Evolutionary conservation across 495 filamentous ascomycete species (phyloP).

Genomic region (Chlorociboria aeruginascens): DNA sequence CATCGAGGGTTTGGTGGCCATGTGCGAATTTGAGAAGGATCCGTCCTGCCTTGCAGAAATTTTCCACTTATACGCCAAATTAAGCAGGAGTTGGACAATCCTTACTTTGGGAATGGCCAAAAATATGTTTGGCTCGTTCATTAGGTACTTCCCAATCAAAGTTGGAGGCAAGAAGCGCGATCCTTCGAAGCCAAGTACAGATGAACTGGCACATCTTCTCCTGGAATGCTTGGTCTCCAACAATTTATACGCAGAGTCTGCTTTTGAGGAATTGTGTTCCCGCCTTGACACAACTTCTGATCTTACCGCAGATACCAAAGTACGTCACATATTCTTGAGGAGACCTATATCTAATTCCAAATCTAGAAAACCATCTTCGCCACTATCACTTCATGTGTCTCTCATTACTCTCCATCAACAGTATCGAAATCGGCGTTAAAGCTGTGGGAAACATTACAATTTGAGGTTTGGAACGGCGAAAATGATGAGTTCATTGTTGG

Average conservation of each 20-base stretch:
- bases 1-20: slow-evolving; percentile 5
- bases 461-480: slow-evolving; percentile 44
- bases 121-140: slow-evolving; percentile 25
- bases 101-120: not conserved
- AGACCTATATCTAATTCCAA: slow-evolving; percentile 9
- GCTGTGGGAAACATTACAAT: slow-evolving; percentile 43
- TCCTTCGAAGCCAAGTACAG: slow-evolving; percentile 31
- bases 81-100: slow-evolving; percentile 25
- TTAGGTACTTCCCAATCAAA: slow-evolving; percentile 40
- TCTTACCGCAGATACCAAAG: slow-evolving; percentile 32
- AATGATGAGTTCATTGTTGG: slow-evolving; percentile 35
- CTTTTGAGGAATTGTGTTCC: slow-evolving; percentile 33
- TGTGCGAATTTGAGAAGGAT: slow-evolving; percentile 29
- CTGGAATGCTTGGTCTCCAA: slow-evolving; percentile 35
- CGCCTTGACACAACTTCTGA: slow-evolving; percentile 34
- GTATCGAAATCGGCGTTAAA: slow-evolving; percentile 29
- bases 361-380: slow-evolving; percentile 34
- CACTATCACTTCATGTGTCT: slow-evolving; percentile 34
- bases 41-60: slow-evolving; percentile 35
- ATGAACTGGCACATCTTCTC: slow-evolving; percentile 34
- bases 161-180: slow-evolving; percentile 23
- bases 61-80: slow-evolving; percentile 29
- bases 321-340: slow-evolving; percentile 4
- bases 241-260: slow-evolving; percentile 23
- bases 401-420: slow-evolving; percentile 26